These are phyloP conservation scores for Vitis hybrid DNA, from an alignment of 177 flowering plant species.

Conservation along the genomic window DNA sequence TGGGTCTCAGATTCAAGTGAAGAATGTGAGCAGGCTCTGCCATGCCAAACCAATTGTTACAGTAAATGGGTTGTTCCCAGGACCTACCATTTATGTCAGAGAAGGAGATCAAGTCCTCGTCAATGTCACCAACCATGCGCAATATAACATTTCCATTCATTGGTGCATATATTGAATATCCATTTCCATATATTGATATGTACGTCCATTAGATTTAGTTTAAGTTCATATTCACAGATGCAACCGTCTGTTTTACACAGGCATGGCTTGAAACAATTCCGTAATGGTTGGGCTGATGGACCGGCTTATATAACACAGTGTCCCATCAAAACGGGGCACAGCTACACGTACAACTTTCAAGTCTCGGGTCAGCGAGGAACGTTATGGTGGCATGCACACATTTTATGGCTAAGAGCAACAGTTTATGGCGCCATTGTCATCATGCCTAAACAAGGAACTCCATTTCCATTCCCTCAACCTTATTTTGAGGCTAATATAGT, in stretches of 20 bases:
- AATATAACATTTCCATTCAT: constrained; percentile 39
- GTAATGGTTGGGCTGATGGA: constrained; percentile 27
- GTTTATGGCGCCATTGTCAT: constrained; percentile 34
- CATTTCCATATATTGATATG: too few relatives aligned
- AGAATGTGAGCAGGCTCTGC: constrained; percentile 35
- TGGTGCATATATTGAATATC: constrained; percentile 19
- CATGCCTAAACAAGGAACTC: constrained; percentile 23
- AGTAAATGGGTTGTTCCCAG: constrained; percentile 8
- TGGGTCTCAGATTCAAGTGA: constrained; percentile 25
- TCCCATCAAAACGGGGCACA: constrained; percentile 6
- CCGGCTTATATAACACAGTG: too few relatives aligned
- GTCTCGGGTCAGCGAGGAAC: constrained; percentile 20
- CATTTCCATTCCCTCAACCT: constrained; percentile 32
- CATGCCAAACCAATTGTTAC: constrained; percentile 36
- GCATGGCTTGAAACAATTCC: constrained; percentile 35
- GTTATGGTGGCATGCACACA: constrained; percentile 12
- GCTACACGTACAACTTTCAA: constrained; percentile 13
- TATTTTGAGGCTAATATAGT: constrained; percentile 3
- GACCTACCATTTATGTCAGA: constrained; percentile 31
- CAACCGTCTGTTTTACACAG: constrained; percentile 2
- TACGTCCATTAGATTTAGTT: not conserved
- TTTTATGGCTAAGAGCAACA: constrained; percentile 29
- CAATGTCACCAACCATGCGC: constrained; percentile 31
- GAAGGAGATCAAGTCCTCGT: constrained; percentile 33
- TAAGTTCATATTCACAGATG: not conserved